Conservation (phyloP, 441 rosid species). For the Francoa sonchifolia region DNA sequence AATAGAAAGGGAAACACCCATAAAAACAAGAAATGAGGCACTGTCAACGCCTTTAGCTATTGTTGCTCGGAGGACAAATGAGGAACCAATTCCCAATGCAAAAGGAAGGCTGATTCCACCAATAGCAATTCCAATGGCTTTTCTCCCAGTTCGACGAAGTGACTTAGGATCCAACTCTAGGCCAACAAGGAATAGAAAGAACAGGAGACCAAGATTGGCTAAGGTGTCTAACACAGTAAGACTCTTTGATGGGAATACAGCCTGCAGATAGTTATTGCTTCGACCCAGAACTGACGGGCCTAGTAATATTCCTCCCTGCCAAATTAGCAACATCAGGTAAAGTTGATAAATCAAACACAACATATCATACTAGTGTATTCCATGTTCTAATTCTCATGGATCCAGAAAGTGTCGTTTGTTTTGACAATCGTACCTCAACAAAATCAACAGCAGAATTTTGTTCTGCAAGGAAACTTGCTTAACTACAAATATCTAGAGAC, state of each 20-base stretch:
- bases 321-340: background rate
- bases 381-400: too few relatives aligned
- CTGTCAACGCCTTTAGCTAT: background rate
- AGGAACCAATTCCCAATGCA: slow-evolving; percentile 1
- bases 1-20: slow-evolving; percentile 7
- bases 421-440: too few relatives aligned
- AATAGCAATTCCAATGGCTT: slow-evolving; percentile 2
- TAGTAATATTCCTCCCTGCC: slow-evolving; percentile 4
- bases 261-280: background rate
- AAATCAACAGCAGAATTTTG: too few relatives aligned
- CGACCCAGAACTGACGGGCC: too few relatives aligned
- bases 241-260: slow-evolving; percentile 2
- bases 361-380: too few relatives aligned
- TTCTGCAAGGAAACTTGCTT: too few relatives aligned
- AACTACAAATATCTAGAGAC: too few relatives aligned
- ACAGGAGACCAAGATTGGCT: too few relatives aligned
- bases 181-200: slow-evolving; percentile 5
- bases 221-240: slow-evolving; percentile 7
- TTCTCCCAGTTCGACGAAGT: slow-evolving; percentile 1
- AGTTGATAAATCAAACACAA: too few relatives aligned
- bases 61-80: background rate
- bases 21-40: slow-evolving; percentile 3
- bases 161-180: slow-evolving; percentile 1
- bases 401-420: too few relatives aligned
- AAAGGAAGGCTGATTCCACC: slow-evolving; percentile 5